Conservation (phyloP, 495 filamentous ascomycete genomes). For the Staphylotrichum longicolle region DNA sequence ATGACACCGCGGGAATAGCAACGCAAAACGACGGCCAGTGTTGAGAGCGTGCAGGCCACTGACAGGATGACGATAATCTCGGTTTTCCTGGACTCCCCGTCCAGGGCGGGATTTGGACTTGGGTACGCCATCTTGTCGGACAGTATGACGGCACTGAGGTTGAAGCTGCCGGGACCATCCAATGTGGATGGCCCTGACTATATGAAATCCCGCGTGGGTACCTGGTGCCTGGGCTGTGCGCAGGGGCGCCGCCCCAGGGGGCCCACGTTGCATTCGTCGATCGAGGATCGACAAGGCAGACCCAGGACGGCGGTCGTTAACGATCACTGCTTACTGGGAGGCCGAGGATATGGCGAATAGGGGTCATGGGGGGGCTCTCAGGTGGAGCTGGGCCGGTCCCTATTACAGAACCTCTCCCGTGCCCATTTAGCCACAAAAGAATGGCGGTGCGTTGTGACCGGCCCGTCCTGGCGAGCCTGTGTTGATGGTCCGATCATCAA, state of each 20-base stretch:
- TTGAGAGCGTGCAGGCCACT: constrained; percentile 15
- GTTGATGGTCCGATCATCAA: too few species aligned
- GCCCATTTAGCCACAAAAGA: too few species aligned
- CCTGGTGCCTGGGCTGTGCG: not conserved
- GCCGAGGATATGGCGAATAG: not conserved
- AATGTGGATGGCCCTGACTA: not conserved
- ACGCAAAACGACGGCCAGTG: constrained; percentile 11
- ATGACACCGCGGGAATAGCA: constrained; percentile 21
- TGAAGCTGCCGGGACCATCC: not conserved
- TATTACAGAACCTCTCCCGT: too few species aligned
- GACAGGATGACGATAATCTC: constrained; percentile 22
- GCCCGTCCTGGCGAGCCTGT: too few species aligned
- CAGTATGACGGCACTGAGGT: not conserved
- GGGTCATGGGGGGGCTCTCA: not conserved
- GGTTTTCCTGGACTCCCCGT: constrained; percentile 18
- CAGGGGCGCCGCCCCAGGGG: too few species aligned
- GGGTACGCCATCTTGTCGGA: constrained; percentile 13
- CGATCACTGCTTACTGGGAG: not conserved
- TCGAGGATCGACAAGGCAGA: not conserved
- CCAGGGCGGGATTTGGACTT: constrained; percentile 20
- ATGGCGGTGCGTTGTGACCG: too few species aligned
- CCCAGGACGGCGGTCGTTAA: not conserved
- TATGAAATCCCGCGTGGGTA: not conserved
- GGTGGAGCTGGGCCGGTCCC: too few species aligned
- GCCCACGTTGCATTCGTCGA: not conserved